phyloP scores from a whole-genome alignment of 768 basidiomycete species.

The Agaricus sinodeliciosus region DNA sequence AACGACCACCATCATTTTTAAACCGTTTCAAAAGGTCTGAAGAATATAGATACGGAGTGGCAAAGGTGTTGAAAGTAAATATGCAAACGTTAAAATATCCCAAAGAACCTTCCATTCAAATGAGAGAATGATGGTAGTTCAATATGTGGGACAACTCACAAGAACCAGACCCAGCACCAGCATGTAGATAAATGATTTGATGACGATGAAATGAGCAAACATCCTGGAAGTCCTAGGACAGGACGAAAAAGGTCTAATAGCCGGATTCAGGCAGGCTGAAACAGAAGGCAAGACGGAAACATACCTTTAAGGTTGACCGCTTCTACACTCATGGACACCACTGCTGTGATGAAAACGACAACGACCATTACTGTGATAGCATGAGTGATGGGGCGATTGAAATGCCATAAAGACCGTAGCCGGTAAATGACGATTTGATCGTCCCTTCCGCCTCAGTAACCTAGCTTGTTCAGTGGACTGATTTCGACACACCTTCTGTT shows the following conservation, averaged over 20 bases:
- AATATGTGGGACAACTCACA: neutral
- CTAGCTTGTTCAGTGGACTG: neutral
- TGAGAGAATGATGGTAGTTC: too few relatives aligned
- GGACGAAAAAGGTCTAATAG: neutral
- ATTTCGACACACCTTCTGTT: neutral
- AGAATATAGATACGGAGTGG: neutral
- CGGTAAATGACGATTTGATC: slow-evolving; percentile 2
- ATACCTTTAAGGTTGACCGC: neutral
- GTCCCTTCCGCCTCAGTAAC: neutral
- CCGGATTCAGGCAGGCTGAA: neutral
- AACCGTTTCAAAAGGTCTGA: neutral
- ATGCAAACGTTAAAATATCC: neutral
- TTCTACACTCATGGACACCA: neutral
- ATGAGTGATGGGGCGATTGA: neutral
- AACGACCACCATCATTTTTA: neutral
- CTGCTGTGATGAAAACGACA: neutral
- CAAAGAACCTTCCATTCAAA: neutral
- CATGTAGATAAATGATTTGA: neutral
- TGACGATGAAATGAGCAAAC: neutral
- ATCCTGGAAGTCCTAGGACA: neutral
- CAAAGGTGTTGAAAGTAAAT: neutral
- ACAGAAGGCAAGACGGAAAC: neutral
- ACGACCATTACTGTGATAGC: neutral
- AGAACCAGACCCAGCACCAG: neutral
- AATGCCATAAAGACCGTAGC: neutral